Evolutionary conservation across 768 basidiomycete species (phyloP), one percentile per base, ranked within the genome.

Genomic region (Termitomyces titanicus): DNA sequence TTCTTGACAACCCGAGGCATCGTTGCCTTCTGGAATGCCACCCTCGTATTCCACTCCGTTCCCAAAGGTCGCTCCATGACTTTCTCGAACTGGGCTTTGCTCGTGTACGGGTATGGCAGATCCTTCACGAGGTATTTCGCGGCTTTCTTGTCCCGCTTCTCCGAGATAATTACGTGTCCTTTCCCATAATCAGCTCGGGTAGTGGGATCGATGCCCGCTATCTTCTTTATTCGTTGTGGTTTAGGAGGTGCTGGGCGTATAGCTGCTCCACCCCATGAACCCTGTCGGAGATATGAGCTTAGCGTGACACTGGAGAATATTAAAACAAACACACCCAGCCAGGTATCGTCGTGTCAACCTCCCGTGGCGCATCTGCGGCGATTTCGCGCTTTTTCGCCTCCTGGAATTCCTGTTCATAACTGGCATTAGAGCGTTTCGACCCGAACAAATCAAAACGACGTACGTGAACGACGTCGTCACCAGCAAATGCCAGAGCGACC

Each of bases 71-170:
- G 79, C 39, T 86, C 82, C 77, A 97, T 84, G 58, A 81, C 81
- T 33, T 87, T 84, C 72, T 97, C 94, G 65, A 89, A 98, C 74
- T 98, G 97, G 3, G 88, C 92, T 54, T 86, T 86, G 70, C 88
- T 91, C 9, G 96, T 98, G 67, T 94, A 98, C 3, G 96, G 97
- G 71, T 89, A 89, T 3, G 97, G 97, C 43, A 99, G 71, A 67
- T 98, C 95, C 70, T 89, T 90, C 52, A 94, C 85, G 56, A 86
- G 78, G 68, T 95, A 98, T 72, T 93, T 91, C 15, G 84, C 74
- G 0, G 92, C 94, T 68, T 97, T 97, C 74, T 92, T 93, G 74
- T 98, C 96, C 55, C 86, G 85, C 71, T 89, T 92, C 72, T 99
- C 96, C 2, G 92, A 94, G 64, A 99, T 91, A 74, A 99, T 97